phyloP scores from a whole-genome alignment of 352 stramenopile species.

The Pythium myriotylum region DNA sequence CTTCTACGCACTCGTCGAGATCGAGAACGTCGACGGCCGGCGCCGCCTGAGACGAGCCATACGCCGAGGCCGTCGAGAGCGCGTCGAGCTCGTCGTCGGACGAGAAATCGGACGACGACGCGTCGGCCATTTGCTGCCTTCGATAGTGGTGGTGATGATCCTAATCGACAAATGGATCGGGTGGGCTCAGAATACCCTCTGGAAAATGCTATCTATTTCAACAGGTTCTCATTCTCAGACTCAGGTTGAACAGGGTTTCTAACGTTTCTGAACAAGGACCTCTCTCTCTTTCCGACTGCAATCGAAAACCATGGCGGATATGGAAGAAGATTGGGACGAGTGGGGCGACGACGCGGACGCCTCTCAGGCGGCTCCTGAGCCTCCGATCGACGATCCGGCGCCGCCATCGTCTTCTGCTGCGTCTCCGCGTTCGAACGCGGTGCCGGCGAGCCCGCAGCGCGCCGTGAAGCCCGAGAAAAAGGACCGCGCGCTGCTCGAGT shows the following conservation, averaged over 20 bases:
- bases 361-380: background rate
- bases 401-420: background rate
- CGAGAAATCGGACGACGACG: constrained; percentile 32
- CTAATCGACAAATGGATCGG: too few species aligned
- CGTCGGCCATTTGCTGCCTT: too few species aligned
- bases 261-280: background rate
- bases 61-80: background rate
- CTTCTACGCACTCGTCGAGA: constrained; percentile 45
- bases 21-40: constrained; percentile 34
- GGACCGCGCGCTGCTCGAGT: constrained; percentile 18
- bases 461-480: background rate
- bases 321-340: constrained; percentile 39
- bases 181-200: too few species aligned
- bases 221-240: too few species aligned
- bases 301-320: constrained; percentile 5
- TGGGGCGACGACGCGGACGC: constrained; percentile 41
- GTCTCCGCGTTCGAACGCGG: background rate
- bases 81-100: constrained; percentile 31
- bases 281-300: too few species aligned
- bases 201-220: too few species aligned
- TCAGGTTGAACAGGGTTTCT: background rate
- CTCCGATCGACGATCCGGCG: background rate
- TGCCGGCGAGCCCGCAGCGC: background rate
- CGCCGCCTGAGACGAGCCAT: constrained; percentile 23
- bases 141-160: too few species aligned